phyloP scores from a whole-genome alignment of 2,329 filamentous ascomycete genomes.

The Colletotrichum somersetense region DNA sequence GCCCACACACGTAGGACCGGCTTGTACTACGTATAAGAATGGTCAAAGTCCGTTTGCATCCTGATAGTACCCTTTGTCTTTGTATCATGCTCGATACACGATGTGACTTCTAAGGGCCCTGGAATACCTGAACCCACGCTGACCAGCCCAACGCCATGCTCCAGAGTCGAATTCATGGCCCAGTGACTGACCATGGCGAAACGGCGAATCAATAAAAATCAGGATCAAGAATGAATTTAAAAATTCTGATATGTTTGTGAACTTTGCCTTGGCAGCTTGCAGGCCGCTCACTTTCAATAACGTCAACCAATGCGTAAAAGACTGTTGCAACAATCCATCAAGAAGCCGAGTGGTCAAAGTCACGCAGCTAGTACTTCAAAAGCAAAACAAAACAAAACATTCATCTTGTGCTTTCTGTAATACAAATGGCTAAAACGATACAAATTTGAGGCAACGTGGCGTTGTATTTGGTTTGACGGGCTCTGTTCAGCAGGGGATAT shows the following conservation, averaged over 20 bases:
- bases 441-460: not conserved
- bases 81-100: not conserved
- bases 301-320: not conserved
- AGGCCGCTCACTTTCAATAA: not conserved
- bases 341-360: not conserved
- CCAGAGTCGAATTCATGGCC: not conserved
- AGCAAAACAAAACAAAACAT: not conserved
- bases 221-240: too few relatives aligned
- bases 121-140: not conserved
- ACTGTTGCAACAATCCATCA: not conserved
- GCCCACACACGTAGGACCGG: not conserved
- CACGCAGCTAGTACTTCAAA: not conserved
- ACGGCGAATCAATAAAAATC: too few relatives aligned
- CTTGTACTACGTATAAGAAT: too few relatives aligned
- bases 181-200: not conserved
- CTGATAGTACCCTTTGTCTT: not conserved
- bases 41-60: not conserved
- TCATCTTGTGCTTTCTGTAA: not conserved
- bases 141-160: not conserved
- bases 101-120: too few relatives aligned
- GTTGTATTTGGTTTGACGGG: not conserved
- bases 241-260: not conserved
- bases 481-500: too few relatives aligned
- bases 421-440: not conserved
- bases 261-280: not conserved